These are phyloP conservation scores for Candida parachauliodes DNA, from an alignment of 805 yeast genomes.

Conservation along the genomic window DNA sequence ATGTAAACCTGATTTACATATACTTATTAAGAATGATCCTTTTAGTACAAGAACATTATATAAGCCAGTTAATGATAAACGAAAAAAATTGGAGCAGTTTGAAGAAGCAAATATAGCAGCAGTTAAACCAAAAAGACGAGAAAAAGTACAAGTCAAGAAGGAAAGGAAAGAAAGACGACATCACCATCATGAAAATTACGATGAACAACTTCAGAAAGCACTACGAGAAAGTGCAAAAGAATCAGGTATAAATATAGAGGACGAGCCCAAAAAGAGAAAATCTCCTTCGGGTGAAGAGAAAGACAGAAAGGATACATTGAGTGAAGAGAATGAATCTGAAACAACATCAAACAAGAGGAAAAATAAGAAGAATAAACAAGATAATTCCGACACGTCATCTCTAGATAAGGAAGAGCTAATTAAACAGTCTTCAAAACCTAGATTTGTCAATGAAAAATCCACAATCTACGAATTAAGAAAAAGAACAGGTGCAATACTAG, in stretches of 20 bases:
- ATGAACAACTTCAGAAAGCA: slow-evolving; percentile 45
- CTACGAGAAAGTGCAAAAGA: slow-evolving; percentile 56
- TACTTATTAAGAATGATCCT: slow-evolving; percentile 30
- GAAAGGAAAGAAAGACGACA: slow-evolving; percentile 32
- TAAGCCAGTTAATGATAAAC: slow-evolving; percentile 38
- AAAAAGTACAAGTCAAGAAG: slow-evolving; percentile 16
- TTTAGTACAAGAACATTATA: slow-evolving; percentile 30
- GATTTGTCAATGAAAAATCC: slow-evolving; percentile 73
- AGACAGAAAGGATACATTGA: slow-evolving; percentile 6
- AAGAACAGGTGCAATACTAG: slow-evolving; percentile 84
- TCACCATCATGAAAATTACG: slow-evolving; percentile 29
- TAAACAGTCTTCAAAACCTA: slow-evolving; percentile 75
- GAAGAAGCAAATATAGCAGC: slow-evolving; percentile 1
- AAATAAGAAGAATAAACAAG: slow-evolving; percentile 7
- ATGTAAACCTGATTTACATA: slow-evolving; percentile 84
- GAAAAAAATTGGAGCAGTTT: slow-evolving; percentile 28
- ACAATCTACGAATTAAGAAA: slow-evolving; percentile 81
- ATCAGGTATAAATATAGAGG: slow-evolving; percentile 7
- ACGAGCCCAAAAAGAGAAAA: slow-evolving; percentile 9
- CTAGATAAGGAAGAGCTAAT: slow-evolving; percentile 44
- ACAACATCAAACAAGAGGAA: slow-evolving; percentile 3
- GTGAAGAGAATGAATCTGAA: slow-evolving; percentile 15
- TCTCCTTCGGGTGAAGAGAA: neutral
- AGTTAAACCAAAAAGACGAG: slow-evolving; percentile 7
- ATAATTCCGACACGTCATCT: neutral